Evolutionary conservation across 257 asterid genomes (phyloP).

Genomic region (Striga asiatica): DNA sequence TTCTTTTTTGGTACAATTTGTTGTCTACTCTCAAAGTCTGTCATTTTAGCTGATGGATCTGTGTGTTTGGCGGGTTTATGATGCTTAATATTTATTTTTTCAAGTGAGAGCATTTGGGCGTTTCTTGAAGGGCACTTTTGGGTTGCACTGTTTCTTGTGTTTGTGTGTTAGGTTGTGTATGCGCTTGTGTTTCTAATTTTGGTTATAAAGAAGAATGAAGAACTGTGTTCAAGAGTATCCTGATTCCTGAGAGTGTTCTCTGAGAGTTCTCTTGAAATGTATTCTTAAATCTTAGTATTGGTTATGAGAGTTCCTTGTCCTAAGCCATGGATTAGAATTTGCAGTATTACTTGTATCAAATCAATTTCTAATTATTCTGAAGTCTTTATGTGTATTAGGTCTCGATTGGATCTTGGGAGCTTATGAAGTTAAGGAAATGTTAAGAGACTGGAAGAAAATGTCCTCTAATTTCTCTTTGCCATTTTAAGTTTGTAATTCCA

Average conservation of each 20-base stretch:
- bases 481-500: slow-evolving; percentile 20
- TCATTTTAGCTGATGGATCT: no score
- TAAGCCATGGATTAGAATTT: background rate
- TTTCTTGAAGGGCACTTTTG: slow-evolving; percentile 7
- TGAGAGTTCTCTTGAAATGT: slow-evolving; percentile 9
- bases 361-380: slow-evolving; percentile 10
- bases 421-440: no score
- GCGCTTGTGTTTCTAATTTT: background rate
- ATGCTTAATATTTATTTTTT: no score
- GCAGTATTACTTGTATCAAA: background rate
- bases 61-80: no score
- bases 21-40: no score
- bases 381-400: background rate
- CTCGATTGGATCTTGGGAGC: background rate
- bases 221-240: no score
- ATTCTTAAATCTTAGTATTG: background rate
- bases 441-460: background rate
- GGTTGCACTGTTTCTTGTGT: background rate
- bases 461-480: no score
- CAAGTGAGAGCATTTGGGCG: background rate
- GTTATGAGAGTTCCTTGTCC: background rate
- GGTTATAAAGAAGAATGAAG: no score
- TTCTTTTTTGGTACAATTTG: background rate
- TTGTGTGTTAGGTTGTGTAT: background rate
- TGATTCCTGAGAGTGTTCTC: no score